phyloP scores from a whole-genome alignment of 441 rosid species.

The Syzygium syzygioides region DNA sequence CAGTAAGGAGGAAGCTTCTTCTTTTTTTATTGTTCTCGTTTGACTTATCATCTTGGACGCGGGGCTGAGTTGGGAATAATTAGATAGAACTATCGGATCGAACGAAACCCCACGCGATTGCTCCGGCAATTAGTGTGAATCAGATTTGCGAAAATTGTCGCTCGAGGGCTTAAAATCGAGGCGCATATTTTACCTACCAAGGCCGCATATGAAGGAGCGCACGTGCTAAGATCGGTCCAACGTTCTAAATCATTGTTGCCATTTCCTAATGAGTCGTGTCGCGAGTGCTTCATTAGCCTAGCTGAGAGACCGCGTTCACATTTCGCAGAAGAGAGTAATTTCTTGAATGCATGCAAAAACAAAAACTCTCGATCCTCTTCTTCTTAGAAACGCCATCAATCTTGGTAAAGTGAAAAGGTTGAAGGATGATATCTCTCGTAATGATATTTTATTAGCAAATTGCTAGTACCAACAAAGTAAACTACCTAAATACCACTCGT shows the following conservation, averaged over 20 bases:
- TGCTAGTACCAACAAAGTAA: background rate
- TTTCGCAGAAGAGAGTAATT: background rate
- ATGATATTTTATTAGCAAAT: background rate
- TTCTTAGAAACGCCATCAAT: background rate
- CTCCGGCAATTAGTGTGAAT: background rate
- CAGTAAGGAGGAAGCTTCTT: background rate
- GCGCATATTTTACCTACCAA: background rate
- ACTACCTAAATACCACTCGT: background rate
- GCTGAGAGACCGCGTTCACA: background rate
- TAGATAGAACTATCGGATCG: background rate
- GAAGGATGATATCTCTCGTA: background rate
- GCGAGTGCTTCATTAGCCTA: background rate
- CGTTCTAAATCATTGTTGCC: background rate
- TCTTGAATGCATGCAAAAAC: background rate
- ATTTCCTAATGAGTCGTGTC: fast-evolving
- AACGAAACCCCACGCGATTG: background rate
- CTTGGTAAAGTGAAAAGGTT: background rate
- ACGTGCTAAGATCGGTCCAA: background rate
- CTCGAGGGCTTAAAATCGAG: background rate
- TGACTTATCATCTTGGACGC: background rate
- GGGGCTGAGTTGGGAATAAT: background rate
- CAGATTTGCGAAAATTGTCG: background rate
- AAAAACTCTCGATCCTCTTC: background rate
- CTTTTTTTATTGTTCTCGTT: background rate
- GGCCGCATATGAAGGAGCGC: background rate